Evolutionary conservation across 331 rosid species (phyloP).

Genomic region (Saraca asoca): DNA sequence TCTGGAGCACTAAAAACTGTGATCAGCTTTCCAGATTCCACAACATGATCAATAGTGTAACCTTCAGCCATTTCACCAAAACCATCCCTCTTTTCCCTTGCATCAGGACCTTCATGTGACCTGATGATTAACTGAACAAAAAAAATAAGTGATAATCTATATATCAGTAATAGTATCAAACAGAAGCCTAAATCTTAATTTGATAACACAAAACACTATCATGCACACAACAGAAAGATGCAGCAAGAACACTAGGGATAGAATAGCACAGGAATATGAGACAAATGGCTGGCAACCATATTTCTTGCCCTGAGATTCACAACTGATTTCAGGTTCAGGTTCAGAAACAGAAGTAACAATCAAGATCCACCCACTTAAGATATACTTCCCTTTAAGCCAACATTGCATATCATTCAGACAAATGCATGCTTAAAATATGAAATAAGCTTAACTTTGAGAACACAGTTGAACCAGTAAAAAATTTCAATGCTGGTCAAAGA

Average conservation of each 20-base stretch:
- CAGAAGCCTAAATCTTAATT: neutral
- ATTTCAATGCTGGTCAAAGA: conserved; percentile 13
- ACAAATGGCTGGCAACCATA: conserved; percentile 17
- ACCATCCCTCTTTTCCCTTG: conserved; percentile 85
- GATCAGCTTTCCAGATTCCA: conserved; percentile 84
- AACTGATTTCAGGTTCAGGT: neutral
- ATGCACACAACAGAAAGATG: neutral
- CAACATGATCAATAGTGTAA: conserved; percentile 84
- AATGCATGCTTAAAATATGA: neutral
- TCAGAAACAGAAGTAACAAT: neutral
- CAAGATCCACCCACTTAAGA: neutral
- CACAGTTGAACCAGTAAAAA: conserved; percentile 26
- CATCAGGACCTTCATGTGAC: conserved; percentile 98
- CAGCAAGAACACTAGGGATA: neutral
- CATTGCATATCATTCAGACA: neutral
- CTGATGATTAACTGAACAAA: conserved; percentile 71
- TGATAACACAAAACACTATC: conserved; percentile 27
- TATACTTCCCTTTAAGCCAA: neutral
- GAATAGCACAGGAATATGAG: neutral
- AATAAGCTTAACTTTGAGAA: conserved; percentile 20
- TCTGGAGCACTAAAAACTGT: conserved; percentile 93
- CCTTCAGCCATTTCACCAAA: conserved; percentile 79
- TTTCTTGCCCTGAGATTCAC: conserved; percentile 13
- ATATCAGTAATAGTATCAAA: conserved; percentile 31
- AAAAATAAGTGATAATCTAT: conserved; percentile 31